Evolutionary conservation across 2,329 filamentous ascomycete species (phyloP), one percentile per base, ranked within the genome.

Genomic region (Talaromyces sp.): DNA sequence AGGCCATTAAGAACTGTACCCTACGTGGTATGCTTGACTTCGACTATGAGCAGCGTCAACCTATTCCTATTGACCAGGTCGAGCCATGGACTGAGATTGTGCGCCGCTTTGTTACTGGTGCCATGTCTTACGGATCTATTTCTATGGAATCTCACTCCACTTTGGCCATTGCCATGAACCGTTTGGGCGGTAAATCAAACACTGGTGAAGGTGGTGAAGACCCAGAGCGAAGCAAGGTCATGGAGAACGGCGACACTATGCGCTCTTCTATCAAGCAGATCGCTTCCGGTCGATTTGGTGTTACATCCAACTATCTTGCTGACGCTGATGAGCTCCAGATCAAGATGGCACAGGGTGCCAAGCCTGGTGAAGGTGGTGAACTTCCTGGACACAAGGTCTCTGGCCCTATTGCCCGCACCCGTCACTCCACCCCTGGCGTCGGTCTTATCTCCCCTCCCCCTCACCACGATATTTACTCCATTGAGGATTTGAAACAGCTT

Each of bases 1-100:
- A 97, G 79, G 89, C 94, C 70, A 96, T 97, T 80, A 97, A 96
- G 81, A 85, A 91, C 69, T 97, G 93, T 76, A 97, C 93, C 1
- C 85, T 97, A 7, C 90, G 93, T 72, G 93, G 93, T 70, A 84
- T 97, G 70, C 84, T 97, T 41, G 93, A 97, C 74, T 97, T 97
- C 78, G 91, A 95, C 74, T 97, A 96, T 66, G 92, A 97, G 48
- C 89, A 94, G 64, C 82, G 85, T 65, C 85, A 82, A 15, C 85
- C 92, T 0, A 90, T 97, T 25, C 91, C 92, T 5, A 96, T 97
- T 64, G 93, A 97, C 66, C 92, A 97, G 75, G 93, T 97, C 59
- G 93, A 97, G 78, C 91, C 93, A 19, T 97, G 93, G 93, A 97
- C 93, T 2, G 92, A 97, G 69, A 97, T 97, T 67, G 93, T 97